These are phyloP conservation scores for Akebia trifoliata DNA, from an alignment of 164 flowering plant species.

Conservation along the genomic window DNA sequence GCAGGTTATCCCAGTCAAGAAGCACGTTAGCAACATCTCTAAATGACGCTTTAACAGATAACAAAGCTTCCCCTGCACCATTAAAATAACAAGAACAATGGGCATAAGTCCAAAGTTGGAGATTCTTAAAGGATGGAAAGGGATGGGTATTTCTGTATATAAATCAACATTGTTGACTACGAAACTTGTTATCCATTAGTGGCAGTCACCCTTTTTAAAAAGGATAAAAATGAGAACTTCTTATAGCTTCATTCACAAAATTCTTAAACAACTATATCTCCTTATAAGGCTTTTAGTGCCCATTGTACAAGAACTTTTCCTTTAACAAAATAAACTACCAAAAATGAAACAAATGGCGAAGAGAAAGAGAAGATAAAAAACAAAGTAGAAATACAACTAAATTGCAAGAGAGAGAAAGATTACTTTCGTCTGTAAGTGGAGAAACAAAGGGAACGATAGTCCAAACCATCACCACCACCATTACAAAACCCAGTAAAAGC, in stretches of 20 bases:
- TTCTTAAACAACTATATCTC: no score
- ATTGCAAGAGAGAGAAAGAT: not conserved
- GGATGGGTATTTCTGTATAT: not conserved
- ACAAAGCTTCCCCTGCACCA: slow-evolving; percentile 60
- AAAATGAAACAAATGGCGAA: not conserved
- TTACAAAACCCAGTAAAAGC: not conserved
- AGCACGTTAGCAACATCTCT: slow-evolving; percentile 67
- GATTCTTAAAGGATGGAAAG: not conserved
- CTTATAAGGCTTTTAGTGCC: no score
- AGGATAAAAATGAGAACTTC: no score
- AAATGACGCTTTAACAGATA: slow-evolving; percentile 67
- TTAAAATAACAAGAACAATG: not conserved
- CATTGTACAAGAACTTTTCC: no score
- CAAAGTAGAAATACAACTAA: not conserved
- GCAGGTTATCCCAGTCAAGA: slow-evolving; percentile 71
- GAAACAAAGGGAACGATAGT: slow-evolving; percentile 29
- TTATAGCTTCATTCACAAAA: no score
- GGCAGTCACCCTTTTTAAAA: no score
- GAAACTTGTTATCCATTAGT: no score
- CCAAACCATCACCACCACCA: slow-evolving; percentile 16
- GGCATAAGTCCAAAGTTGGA: not conserved
- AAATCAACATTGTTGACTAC: no score
- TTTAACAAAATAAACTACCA: no score
- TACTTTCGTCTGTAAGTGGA: slow-evolving; percentile 48
- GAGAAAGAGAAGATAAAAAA: not conserved